phyloP scores from a whole-genome alignment of 768 basidiomycete species.

The Dioszegia crocea region DNA sequence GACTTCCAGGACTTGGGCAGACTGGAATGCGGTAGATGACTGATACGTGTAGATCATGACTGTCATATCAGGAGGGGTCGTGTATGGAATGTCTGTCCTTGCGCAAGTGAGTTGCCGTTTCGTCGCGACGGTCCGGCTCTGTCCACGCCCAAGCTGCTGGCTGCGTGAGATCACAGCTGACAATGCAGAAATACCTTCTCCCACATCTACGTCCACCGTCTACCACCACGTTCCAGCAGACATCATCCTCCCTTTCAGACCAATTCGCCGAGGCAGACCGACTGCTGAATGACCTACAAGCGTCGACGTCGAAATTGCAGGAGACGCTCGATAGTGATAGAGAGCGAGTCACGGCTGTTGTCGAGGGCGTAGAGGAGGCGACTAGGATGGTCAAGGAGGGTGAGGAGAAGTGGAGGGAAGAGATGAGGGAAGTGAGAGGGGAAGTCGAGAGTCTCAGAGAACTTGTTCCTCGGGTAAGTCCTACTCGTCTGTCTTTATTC shows the following conservation, averaged over 20 bases:
- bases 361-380: conserved; percentile 42
- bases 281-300: conserved; percentile 51
- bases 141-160: neutral
- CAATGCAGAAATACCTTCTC: conserved; percentile 72
- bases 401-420: conserved; percentile 73
- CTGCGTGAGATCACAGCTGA: neutral
- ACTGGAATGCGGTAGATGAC: neutral
- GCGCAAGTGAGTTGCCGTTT: conserved; percentile 60
- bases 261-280: conserved; percentile 62
- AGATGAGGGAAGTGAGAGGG: conserved; percentile 85
- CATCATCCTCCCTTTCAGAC: conserved; percentile 73
- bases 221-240: conserved; percentile 80
- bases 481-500: neutral
- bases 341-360: conserved; percentile 22
- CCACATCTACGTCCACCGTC: conserved; percentile 88
- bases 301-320: conserved; percentile 37
- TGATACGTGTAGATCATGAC: conserved; percentile 69
- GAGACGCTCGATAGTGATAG: conserved; percentile 35
- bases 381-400: conserved; percentile 54
- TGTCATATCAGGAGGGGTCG: conserved; percentile 78
- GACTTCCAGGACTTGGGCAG: too few species aligned
- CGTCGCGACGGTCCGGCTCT: too few species aligned
- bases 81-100: conserved; percentile 72
- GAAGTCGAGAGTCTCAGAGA: conserved; percentile 86
- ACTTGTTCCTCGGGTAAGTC: conserved; percentile 80